Base-by-base conservation (phyloP, 169 alveolate species). In the Cytauxzoon felis region DNA sequence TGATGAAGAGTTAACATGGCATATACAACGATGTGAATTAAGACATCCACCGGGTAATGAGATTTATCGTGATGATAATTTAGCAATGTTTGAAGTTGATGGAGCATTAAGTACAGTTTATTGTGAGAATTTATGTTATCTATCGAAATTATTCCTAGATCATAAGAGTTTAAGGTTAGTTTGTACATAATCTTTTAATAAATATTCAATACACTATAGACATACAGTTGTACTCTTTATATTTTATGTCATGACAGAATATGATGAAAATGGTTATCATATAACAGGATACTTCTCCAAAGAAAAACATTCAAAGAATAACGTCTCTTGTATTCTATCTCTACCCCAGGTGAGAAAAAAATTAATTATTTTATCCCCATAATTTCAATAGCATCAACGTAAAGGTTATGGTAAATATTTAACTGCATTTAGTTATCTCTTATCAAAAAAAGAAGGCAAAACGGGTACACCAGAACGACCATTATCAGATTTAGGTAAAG, bases 391-490 rank as follows among this genome's bases (percentile, higher is more conserved):
- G 86, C 94, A 91, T 61, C 97, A 92, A 72, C 78, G 95, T 23
- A 92, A 92, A 50, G 97, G 97, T 2, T 91, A 92, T 62, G 97
- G 97, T 23, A 92, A 91, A 52, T 91, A 89, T 56, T 67, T 92
- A 26, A 92, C 90, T 27, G 89, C 87, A 26, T 87, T 92, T 48
- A 89, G 95, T 27, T 92, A 97, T 81, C 92, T 93, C 41, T 88
- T 97, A n/a, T 91, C 98, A 2, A 80, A 84, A 47, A 91, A 82
- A 47, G 99, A 97, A 81, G 89, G 90, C 47, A 91, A 91, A 41
- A 82, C 91, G 7, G 99, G 99, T 7, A 92, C 98, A 1, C 99
- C 99, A 3, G 99, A 97, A 86, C 85, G 97, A 57, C 99, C 99
- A 0, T 71, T 97, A 5, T 90, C 97, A 0, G 99, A 97, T 83